phyloP scores from a whole-genome alignment of 148 eudicot genomes.

The Vaccinium macrocarpon region DNA sequence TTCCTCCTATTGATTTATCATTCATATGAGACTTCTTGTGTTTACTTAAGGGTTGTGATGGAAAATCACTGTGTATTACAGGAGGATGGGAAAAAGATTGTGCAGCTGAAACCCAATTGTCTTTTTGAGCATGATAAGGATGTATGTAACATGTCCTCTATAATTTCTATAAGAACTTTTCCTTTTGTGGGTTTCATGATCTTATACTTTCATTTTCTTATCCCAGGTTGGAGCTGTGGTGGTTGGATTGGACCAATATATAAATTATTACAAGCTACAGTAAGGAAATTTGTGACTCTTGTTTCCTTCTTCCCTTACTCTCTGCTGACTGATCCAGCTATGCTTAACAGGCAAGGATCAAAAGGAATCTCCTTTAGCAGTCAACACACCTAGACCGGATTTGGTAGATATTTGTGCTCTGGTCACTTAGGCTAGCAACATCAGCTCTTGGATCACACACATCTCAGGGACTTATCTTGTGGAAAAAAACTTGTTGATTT shows the following conservation, averaged over 20 bases:
- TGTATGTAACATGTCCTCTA: constrained; percentile 41
- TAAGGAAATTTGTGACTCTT: constrained; percentile 32
- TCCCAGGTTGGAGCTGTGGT: constrained; percentile 94
- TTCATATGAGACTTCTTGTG: background rate
- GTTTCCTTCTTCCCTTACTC: background rate
- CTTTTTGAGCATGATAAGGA: constrained; percentile 72
- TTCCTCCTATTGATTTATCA: background rate
- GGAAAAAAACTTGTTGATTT: background rate
- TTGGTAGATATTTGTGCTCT: background rate
- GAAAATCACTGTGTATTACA: constrained; percentile 26
- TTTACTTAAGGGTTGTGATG: background rate
- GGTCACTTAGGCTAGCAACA: background rate
- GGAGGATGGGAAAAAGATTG: constrained; percentile 73
- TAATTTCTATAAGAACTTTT: background rate
- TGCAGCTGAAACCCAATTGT: constrained; percentile 44
- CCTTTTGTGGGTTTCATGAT: constrained; percentile 1
- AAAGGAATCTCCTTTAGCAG: background rate
- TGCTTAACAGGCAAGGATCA: background rate
- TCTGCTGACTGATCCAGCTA: background rate
- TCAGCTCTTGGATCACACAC: background rate
- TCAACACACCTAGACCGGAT: background rate
- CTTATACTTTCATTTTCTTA: constrained; percentile 4
- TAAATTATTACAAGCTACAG: constrained; percentile 91
- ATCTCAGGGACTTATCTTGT: background rate
- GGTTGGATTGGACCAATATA: constrained; percentile 79